Evolutionary conservation across 2,329 filamentous ascomycete genomes (phyloP), one percentile per base, ranked within the genome.

Genomic region (Trichoderma sp.): DNA sequence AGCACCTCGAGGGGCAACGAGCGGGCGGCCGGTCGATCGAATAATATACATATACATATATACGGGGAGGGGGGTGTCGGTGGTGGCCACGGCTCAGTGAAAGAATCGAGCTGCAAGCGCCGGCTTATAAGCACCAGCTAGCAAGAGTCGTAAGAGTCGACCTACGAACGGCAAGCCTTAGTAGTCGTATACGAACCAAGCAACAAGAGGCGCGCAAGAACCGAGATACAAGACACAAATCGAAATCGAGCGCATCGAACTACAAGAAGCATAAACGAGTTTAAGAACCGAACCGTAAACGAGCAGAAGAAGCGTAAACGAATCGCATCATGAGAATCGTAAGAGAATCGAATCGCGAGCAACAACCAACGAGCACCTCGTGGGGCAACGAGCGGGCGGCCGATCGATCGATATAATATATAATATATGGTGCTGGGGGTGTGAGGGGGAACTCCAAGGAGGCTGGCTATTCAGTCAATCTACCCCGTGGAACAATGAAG

Each of bases 1-100:
- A 14, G 21, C 33, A 55, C 33, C 47, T 55, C 47, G 49, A 27
- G 43, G 40, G 31, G 60, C 29, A 62, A 62, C 60, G 59, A 60
- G 27, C 57, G 43, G 49, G 16, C 14, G 49, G n/a, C 59, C 43
- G 43, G 14, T 29, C 27, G 16, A 27, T 62, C 35, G 37, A 29
- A 33, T 33, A 33, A 33, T 33, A 43, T 60, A 47, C 3, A 19
- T 7, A 47, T 47, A 47, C 16, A n/a, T 10, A 47, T 14, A 47
- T 49, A 49, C 21, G n/a, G 47, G n/a, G 11, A 5, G 24, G n/a
- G 10, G 13, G 47, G 21, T 3, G 47, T 3, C n/a, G n/a, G 4
- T 24, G n/a, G 43, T 24, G 47, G 47, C 5, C 4, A 49, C 11
- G 47, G 47, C 47, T 11, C 7, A 13, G 47, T 8, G 4, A 14